Conservation (phyloP, 2,329 filamentous ascomycete species). For the Elsinoe batatas region DNA sequence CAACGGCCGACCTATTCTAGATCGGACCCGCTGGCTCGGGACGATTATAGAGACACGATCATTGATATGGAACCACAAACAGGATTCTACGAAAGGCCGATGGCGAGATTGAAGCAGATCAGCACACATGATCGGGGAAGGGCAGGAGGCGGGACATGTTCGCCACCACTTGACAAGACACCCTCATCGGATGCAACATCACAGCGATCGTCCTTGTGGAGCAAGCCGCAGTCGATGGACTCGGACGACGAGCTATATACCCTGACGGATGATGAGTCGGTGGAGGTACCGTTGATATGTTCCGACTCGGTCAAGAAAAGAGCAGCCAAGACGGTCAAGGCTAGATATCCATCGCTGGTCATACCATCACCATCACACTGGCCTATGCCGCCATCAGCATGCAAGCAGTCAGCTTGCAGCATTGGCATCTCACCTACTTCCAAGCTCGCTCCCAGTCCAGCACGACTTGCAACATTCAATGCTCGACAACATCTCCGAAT, state of each 20-base stretch:
- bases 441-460: conserved; percentile 30
- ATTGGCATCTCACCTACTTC: conserved; percentile 40
- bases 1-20: background rate
- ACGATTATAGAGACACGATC: conserved; percentile 5
- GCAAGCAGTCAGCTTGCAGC: conserved; percentile 33
- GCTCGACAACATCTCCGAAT: conserved; percentile 45
- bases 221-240: conserved; percentile 54
- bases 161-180: conserved; percentile 38
- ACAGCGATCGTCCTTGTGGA: conserved; percentile 42
- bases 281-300: conserved; percentile 42
- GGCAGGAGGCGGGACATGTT: background rate
- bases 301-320: conserved; percentile 42
- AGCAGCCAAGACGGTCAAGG: conserved; percentile 23
- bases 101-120: conserved; percentile 5
- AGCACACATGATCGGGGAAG: background rate
- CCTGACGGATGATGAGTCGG: conserved; percentile 67
- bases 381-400: conserved; percentile 45
- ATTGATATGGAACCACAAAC: conserved; percentile 11
- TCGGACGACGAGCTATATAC: conserved; percentile 82
- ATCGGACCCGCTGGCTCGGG: conserved; percentile 3
- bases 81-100: conserved; percentile 2
- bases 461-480: conserved; percentile 60
- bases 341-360: conserved; percentile 47
- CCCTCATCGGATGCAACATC: conserved; percentile 40
- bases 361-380: conserved; percentile 50